These are phyloP conservation scores for Sporisorium graminicola DNA, from an alignment of 1,284 basidiomycete species.

Conservation along the genomic window DNA sequence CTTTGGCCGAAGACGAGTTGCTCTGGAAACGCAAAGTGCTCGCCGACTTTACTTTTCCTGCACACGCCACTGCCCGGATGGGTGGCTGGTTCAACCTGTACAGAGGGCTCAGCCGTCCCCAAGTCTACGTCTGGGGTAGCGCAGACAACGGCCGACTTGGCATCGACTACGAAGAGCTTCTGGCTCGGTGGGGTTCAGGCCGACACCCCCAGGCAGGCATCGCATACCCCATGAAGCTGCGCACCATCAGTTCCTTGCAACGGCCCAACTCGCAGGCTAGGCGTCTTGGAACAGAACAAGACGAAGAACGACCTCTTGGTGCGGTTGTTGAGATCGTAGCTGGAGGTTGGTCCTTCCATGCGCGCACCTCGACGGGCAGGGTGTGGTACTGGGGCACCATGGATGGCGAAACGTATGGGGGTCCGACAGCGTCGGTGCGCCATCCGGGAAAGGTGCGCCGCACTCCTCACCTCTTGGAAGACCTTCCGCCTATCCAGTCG, in stretches of 20 bases:
- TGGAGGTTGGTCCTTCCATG: constrained; percentile 55
- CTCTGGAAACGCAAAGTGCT: constrained; percentile 48
- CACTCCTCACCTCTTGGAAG: constrained; percentile 16
- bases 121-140: constrained; percentile 52
- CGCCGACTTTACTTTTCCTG: constrained; percentile 49
- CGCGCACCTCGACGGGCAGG: constrained; percentile 36
- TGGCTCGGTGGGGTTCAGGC: background rate
- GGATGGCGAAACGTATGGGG: constrained; percentile 23
- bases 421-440: background rate
- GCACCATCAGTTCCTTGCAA: constrained; percentile 3
- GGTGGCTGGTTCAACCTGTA: constrained; percentile 52
- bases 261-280: background rate
- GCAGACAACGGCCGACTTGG: constrained; percentile 33
- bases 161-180: background rate
- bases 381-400: constrained; percentile 52
- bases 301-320: background rate
- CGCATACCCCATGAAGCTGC: constrained; percentile 37
- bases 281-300: background rate
- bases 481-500: constrained; percentile 21
- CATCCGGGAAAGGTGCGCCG: constrained; percentile 1
- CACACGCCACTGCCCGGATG: constrained; percentile 34
- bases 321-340: constrained; percentile 41
- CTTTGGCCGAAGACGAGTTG: constrained; percentile 34
- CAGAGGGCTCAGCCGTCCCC: constrained; percentile 33
- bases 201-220: constrained; percentile 14